Conservation (phyloP, 2,329 filamentous ascomycete species). For the Nemania diffusa region DNA sequence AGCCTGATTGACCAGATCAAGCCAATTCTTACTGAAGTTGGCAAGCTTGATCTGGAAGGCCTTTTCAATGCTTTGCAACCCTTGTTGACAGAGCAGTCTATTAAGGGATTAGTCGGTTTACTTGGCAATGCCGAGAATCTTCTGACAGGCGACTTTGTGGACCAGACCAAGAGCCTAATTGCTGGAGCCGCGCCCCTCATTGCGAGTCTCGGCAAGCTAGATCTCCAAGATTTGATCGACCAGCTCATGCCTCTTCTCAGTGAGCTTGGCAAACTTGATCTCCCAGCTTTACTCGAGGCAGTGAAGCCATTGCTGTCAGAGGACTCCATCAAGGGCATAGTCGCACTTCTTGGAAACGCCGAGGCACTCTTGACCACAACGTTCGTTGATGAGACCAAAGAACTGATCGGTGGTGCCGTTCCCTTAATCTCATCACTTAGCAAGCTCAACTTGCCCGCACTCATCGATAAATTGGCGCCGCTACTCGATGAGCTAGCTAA, state of each 20-base stretch:
- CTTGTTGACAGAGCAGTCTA: conserved; percentile 48
- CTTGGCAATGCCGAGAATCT: conserved; percentile 49
- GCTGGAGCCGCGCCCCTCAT: conserved; percentile 43
- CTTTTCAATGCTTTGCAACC: conserved; percentile 50
- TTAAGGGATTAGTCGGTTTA: conserved; percentile 49
- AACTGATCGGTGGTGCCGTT: conserved; percentile 44
- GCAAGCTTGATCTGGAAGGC: conserved; percentile 46
- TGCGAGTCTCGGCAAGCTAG: conserved; percentile 45
- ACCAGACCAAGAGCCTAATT: conserved; percentile 47
- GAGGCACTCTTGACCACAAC: conserved; percentile 41
- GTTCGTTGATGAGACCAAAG: conserved; percentile 46
- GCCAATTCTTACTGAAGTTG: conserved; percentile 47
- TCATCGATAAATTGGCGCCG: conserved; percentile 47
- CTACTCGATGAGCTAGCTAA: conserved; percentile 46
- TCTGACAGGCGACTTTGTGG: conserved; percentile 44
- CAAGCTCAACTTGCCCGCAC: conserved; percentile 49
- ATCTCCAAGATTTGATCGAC: conserved; percentile 48
- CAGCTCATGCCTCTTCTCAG: conserved; percentile 48
- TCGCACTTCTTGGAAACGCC: conserved; percentile 48
- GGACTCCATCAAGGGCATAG: conserved; percentile 46
- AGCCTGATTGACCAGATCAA: conserved; percentile 46
- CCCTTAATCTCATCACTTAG: conserved; percentile 45
- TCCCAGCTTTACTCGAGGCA: conserved; percentile 49
- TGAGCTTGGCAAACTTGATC: conserved; percentile 50
- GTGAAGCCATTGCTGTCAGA: conserved; percentile 51